Evolutionary conservation across 345 rosid genomes (phyloP).

Genomic region (Laguncularia racemosa): DNA sequence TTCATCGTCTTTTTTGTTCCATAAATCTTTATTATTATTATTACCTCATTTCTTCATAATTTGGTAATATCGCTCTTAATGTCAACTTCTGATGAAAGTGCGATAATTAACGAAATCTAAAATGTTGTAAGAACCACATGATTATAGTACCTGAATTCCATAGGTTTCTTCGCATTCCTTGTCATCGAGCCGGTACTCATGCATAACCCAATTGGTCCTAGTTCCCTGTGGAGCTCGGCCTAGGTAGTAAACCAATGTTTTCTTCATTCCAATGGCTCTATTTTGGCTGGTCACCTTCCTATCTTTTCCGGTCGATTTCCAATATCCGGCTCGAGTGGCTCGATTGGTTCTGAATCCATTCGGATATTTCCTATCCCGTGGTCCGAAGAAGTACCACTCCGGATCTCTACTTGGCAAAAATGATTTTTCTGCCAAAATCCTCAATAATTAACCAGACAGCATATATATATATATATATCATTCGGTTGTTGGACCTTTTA

Average conservation of each 20-base stretch:
- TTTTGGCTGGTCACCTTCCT: constrained; percentile 57
- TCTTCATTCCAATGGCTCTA: constrained; percentile 87
- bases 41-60: no score
- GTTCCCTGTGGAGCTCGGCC: constrained; percentile 95
- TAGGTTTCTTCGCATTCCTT: constrained; percentile 71
- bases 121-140: background rate
- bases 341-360: constrained; percentile 87
- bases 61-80: no score
- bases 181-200: constrained; percentile 87
- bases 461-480: no score
- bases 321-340: constrained; percentile 82
- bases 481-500: no score
- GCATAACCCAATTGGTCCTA: constrained; percentile 94
- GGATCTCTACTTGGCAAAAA: constrained; percentile 87
- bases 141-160: constrained; percentile 61
- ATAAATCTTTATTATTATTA: no score
- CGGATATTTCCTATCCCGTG: constrained; percentile 83
- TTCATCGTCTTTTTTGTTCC: no score
- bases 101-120: no score
- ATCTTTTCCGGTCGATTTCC: constrained; percentile 93
- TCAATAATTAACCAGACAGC: no score
- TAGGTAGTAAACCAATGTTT: constrained; percentile 78
- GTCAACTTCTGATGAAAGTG: no score
- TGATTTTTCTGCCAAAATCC: constrained; percentile 50
- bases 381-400: constrained; percentile 96